Evolutionary conservation across 768 basidiomycete genomes (phyloP), one percentile per base, ranked within the genome.

Genomic region (Tylopilus subfusipes): DNA sequence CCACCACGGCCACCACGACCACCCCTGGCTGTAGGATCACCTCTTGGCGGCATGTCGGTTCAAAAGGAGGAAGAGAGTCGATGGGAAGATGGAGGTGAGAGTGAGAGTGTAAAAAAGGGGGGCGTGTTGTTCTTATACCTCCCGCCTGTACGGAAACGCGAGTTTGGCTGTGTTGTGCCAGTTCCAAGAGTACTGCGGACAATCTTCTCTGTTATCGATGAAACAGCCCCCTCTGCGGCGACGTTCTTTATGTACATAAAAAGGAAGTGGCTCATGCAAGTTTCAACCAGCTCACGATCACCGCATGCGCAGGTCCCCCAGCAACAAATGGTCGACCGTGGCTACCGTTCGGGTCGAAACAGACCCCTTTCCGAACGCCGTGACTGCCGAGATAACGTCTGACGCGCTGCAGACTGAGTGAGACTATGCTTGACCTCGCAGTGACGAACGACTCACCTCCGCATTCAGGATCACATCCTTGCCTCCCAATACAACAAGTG

Each of bases 401-500:
- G 21, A 93, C 82, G 11, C 90, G 84, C 85, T 89, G 68, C 13
- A 39, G 25, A 36, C 36, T 4, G 29, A 22, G 46, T 57, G 18
- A 57, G 51, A 45, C 25, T 4, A 22, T 25, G 56, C 13, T 48
- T 21, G 27, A 36, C 31, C 25, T 34, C 33, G 52, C 14, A 4
- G 16, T 5, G 5, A 38, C 21, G 16, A 24, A 54, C 43, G 12
- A 40, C 77, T 39, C 49, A 91, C 91, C 63, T 80, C 74, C 16
- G 90, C 79, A 62, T 88, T 80, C 50, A 96, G 71, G 61, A 98
- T 91, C 21, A 77, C 78, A 60, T 97, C 94, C 56, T 83, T 78
- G 2, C 87, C 90, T n/a, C 92, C 90, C 18, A 97, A 75, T 57
- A 95, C 76, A 68, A 92, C 89, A 47, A 85, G 69, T 0, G 86